A percentile compares a stretch with the other conserved stretches of the same genome.
Conservation (phyloP, 2,329 filamentous ascomycete genomes). For the Arthrobotrys pseudoclavata region DNA sequence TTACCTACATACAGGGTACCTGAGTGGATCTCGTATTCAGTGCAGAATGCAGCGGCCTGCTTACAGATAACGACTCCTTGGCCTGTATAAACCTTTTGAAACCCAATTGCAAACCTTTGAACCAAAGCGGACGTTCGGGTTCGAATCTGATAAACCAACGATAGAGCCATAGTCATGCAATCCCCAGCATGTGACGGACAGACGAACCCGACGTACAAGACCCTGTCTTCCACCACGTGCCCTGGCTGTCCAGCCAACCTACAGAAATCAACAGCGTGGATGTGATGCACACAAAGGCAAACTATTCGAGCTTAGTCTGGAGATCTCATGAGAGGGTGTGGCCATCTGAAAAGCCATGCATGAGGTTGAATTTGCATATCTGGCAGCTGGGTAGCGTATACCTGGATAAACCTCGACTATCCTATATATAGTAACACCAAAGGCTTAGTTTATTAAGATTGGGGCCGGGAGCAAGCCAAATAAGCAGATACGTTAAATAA, state of each 20-base stretch:
- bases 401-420: slow-evolving; percentile 55
- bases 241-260: slow-evolving; percentile 51
- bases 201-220: slow-evolving; percentile 45
- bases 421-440: neutral
- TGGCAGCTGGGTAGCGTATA: neutral
- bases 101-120: too few relatives aligned
- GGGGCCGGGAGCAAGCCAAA: too few relatives aligned
- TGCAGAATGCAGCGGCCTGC: too few relatives aligned
- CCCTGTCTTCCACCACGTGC: slow-evolving; percentile 43
- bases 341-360: neutral
- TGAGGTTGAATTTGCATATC: neutral
- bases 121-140: too few relatives aligned
- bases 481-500: too few relatives aligned
- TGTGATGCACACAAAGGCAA: slow-evolving; percentile 51
- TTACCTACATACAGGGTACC: neutral
- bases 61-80: neutral
- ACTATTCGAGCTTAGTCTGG: slow-evolving; percentile 24
- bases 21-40: too few relatives aligned
- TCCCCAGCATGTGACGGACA: slow-evolving; percentile 50
- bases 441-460: neutral
- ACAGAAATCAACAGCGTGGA: slow-evolving; percentile 52
- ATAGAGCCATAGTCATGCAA: neutral
- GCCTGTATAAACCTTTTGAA: too few relatives aligned
- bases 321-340: neutral
- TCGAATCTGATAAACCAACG: too few relatives aligned